These are phyloP conservation scores for Sphagnurus paluster DNA, from an alignment of 1,284 basidiomycete genomes.

Conservation along the genomic window DNA sequence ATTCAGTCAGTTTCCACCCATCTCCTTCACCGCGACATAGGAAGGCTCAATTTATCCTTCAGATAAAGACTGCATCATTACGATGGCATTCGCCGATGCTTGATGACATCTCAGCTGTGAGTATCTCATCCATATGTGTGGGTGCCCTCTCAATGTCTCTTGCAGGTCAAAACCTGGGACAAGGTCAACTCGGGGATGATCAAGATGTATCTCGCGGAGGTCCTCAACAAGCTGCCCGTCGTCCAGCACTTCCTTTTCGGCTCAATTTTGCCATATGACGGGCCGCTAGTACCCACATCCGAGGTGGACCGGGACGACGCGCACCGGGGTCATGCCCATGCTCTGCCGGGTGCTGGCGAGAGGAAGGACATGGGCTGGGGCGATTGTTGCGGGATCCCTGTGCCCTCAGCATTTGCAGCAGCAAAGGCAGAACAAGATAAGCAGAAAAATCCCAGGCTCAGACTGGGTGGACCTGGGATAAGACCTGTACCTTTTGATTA, in stretches of 20 bases:
- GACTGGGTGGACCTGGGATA: slow-evolving; percentile 57
- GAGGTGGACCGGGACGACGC: slow-evolving; percentile 34
- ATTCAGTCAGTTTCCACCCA: slow-evolving; percentile 66
- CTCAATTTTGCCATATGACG: slow-evolving; percentile 75
- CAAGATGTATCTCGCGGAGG: slow-evolving; percentile 98
- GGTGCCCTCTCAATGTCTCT: neutral
- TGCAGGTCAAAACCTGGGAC: slow-evolving; percentile 90
- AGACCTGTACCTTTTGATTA: slow-evolving; percentile 85
- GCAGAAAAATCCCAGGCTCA: slow-evolving; percentile 29
- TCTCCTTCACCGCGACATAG: neutral
- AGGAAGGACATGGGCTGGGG: slow-evolving; percentile 72
- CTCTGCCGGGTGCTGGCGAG: slow-evolving; percentile 47
- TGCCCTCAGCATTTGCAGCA: slow-evolving; percentile 82
- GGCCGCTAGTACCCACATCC: slow-evolving; percentile 46
- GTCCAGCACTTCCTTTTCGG: slow-evolving; percentile 98
- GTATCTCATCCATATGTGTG: slow-evolving; percentile 18
- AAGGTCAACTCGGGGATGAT: slow-evolving; percentile 98
- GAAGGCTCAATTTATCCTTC: neutral
- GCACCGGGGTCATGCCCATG: slow-evolving; percentile 61
- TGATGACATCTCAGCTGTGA: slow-evolving; percentile 92
- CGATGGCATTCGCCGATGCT: slow-evolving; percentile 99
- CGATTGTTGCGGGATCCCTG: slow-evolving; percentile 93
- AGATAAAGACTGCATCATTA: slow-evolving; percentile 95
- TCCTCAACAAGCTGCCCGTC: slow-evolving; percentile 93
- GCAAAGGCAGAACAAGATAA: slow-evolving; percentile 51